phyloP scores from a whole-genome alignment of 2,329 filamentous ascomycete genomes.

The Fusarium nurragi region DNA sequence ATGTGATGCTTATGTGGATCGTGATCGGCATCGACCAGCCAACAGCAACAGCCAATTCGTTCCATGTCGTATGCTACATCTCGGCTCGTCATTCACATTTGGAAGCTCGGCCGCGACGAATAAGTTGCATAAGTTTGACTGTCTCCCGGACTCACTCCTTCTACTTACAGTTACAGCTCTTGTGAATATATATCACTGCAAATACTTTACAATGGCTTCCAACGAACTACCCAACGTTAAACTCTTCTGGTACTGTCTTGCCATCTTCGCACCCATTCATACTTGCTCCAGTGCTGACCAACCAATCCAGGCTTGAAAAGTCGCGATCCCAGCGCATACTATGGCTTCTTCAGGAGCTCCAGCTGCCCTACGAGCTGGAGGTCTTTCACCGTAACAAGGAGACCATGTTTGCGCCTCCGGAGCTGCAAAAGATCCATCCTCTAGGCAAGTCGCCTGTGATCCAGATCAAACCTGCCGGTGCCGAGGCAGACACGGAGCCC shows the following conservation, averaged over 20 bases:
- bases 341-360: conserved; percentile 86
- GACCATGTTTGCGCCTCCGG: conserved; percentile 75
- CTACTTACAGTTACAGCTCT: neutral
- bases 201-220: conserved; percentile 36
- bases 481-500: conserved; percentile 49
- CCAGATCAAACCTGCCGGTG: conserved; percentile 62
- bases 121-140: conserved; percentile 10
- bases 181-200: neutral
- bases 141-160: neutral
- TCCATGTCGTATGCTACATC: conserved; percentile 14
- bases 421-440: conserved; percentile 81
- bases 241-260: conserved; percentile 66
- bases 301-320: conserved; percentile 74
- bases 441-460: conserved; percentile 89
- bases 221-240: conserved; percentile 63
- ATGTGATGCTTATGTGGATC: conserved; percentile 25
- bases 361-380: conserved; percentile 81
- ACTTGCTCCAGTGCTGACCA: neutral
- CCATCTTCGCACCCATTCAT: neutral
- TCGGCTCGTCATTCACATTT: conserved; percentile 9
- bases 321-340: conserved; percentile 85
- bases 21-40: conserved; percentile 15
- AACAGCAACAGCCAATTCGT: conserved; percentile 1
- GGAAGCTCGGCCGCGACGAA: conserved; percentile 23
- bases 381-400: conserved; percentile 74